Base-by-base conservation (phyloP, 2,329 filamentous ascomycete genomes). In the Aspergillus arachidicola region DNA sequence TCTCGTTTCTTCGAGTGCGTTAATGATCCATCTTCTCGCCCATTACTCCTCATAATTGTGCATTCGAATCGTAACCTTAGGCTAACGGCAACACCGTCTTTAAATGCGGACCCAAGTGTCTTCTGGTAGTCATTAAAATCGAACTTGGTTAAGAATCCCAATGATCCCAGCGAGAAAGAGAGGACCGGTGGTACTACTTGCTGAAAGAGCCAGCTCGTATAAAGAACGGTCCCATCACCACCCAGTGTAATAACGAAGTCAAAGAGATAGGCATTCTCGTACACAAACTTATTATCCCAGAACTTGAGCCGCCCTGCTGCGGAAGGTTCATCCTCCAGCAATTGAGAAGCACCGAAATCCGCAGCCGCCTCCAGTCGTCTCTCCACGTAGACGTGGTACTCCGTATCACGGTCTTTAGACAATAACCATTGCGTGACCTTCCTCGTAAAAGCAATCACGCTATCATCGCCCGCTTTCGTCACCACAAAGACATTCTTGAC, bases 171-270 rank as follows among this genome's bases (percentile, higher is more conserved):
- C 0, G 93, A 87, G 76, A 99, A 98, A 65, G 93, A 94, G 65
- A 99, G 82, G 0, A 97, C 93, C 0, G 95, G 95, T 6, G 95
- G 95, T 0, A 98, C 94, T 54, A 98, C 91, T 48, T 92, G 88
- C 80, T 99, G 95, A 76, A 99, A 99, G 1, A 99, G 84, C 94
- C 94, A 98, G 73, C 93, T 96, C 4, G 94, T 92, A 74, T 97
- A 98, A 12, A 99, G 83, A 7, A 99, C 94, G 0, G 95, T 99
- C n/a, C 95, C 95, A 75, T 99, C 95, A 14, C 95, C 95, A 56
- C 93, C 94, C 3, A 97, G 85, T 0, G 94, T 96, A 54, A 99
- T 87, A 58, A 96, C 89, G 73, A 99, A 96, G 78, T 99, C 95
- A 74, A 98, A 97, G 0, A 88, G 90, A 71, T 97, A 93, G 4